phyloP scores from a whole-genome alignment of 345 rosid species.

The Noccaea bulbosa region DNA sequence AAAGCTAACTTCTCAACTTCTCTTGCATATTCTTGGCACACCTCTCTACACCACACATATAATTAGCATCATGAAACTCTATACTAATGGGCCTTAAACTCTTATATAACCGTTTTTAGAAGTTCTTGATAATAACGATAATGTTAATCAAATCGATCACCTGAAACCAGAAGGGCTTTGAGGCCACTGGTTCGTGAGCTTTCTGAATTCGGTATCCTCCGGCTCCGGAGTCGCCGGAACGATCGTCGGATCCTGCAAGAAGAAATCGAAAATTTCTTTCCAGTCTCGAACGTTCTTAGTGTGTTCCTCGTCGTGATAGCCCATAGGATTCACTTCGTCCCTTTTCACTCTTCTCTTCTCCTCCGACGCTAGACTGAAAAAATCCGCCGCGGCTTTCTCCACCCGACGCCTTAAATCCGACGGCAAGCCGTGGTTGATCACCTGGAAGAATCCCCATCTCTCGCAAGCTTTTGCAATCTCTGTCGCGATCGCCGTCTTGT shows the following conservation, averaged over 20 bases:
- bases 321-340: slow-evolving; percentile 70
- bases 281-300: slow-evolving; percentile 94
- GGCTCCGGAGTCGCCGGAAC: slow-evolving; percentile 66
- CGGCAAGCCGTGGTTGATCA: slow-evolving; percentile 79
- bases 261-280: slow-evolving; percentile 85
- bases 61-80: neutral
- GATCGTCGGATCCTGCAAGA: slow-evolving; percentile 58
- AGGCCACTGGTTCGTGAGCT: slow-evolving; percentile 80
- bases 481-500: slow-evolving; percentile 40
- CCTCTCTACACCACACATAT: slow-evolving; percentile 43
- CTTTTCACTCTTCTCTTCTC: slow-evolving; percentile 69
- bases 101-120: neutral
- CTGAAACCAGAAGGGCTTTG: slow-evolving; percentile 59
- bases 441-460: slow-evolving; percentile 92
- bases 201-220: slow-evolving; percentile 52
- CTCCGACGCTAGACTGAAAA: slow-evolving; percentile 57
- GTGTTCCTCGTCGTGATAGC: slow-evolving; percentile 76
- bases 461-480: slow-evolving; percentile 66
- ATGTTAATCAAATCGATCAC: slow-evolving; percentile 38
- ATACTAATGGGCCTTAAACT: slow-evolving; percentile 30
- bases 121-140: neutral
- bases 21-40: slow-evolving; percentile 68
- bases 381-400: slow-evolving; percentile 50
- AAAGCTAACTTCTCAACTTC: slow-evolving; percentile 68
- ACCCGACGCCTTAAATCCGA: slow-evolving; percentile 48